Evolutionary conservation across 2,329 filamentous ascomycete species (phyloP).

Genomic region (Calonectria honghensis): DNA sequence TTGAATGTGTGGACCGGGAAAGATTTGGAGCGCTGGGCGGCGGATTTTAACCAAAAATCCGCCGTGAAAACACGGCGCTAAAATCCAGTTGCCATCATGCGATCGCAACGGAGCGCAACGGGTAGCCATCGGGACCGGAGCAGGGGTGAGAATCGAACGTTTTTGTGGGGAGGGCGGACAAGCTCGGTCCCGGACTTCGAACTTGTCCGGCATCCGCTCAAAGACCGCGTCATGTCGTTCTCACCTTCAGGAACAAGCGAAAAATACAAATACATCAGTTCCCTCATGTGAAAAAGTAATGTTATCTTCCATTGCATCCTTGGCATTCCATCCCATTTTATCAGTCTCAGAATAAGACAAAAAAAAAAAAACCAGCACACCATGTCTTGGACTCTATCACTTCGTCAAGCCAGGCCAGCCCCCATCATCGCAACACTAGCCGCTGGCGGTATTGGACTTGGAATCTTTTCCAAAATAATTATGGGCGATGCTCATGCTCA

Average conservation of each 20-base stretch:
- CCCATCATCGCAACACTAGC: constrained; percentile 52
- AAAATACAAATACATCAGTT: neutral
- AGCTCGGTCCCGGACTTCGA: constrained; percentile 36
- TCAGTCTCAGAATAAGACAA: neutral
- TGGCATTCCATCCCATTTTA: neutral
- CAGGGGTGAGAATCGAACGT: neutral
- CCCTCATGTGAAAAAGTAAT: neutral
- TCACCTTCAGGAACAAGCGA: neutral
- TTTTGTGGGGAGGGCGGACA: constrained; percentile 13
- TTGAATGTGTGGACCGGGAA: neutral
- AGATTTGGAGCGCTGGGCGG: neutral
- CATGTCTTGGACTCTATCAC: constrained; percentile 44
- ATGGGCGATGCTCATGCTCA: constrained; percentile 50
- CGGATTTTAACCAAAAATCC: constrained; percentile 19
- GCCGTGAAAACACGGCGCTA: neutral
- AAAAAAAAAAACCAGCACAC: neutral
- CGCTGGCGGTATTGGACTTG: constrained; percentile 43
- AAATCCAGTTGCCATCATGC: neutral
- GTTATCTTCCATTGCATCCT: neutral
- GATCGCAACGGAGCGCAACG: neutral
- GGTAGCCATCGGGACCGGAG: constrained; percentile 18
- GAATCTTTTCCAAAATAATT: constrained; percentile 48
- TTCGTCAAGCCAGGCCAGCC: constrained; percentile 46
- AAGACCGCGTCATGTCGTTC: constrained; percentile 12
- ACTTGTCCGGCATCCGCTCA: constrained; percentile 25